Base-by-base conservation (phyloP, 371 early-diverging fungal species). In the Mortierella sp. region DNA sequence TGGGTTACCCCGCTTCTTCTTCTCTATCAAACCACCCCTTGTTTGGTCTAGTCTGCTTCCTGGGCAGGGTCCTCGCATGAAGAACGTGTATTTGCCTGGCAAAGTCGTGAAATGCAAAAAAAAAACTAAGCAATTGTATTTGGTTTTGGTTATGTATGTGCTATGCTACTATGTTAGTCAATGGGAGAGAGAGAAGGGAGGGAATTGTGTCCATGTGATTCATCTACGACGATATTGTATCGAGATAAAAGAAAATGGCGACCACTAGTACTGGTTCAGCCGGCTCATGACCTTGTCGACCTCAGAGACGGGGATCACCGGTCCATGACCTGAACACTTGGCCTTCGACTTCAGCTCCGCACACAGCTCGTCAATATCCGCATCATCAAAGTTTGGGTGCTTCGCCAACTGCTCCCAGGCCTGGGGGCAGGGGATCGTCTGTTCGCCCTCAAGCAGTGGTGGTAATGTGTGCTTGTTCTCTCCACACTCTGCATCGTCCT, bases 271-370 rank as follows among this genome's bases (percentile, higher is more conserved):
- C 45, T 74, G 76, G 40, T 73, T 64, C 55, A 76, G 39, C 79
- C 73, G 65, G 76, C 26, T 73, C 76, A 78, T 73, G 67, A 83
- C 31, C 64, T 85, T 80, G 29, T 88, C 73, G 29, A 91, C 77
- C 40, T 90, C 91, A 61, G 86, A 73, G 55, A 87, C 81, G 24
- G 86, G 74, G 68, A 90, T 87, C 1, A 88, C 86, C 37, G 90
- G 89, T 0, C 90, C 90, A 63, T 87, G 77, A 8, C 82, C 87
- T 43, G 90, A 89, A 69, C 90, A 90, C 69, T 87, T 90, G 2
- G 91, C 89, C 73, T 90, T 92, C 37, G 89, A 75, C 68, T 90
- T 90, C 84, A 92, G 83, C 55, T 89, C 90, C 63, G 83, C 79
- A 73, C 92, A 92, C 31, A 92, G 76, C 14, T 77, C 67, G 71